A percentile compares a stretch with the other conserved stretches of the same genome.
Evolutionary conservation across 2,329 filamentous ascomycete genomes (phyloP).

Genomic region (Clonostachys sp.): DNA sequence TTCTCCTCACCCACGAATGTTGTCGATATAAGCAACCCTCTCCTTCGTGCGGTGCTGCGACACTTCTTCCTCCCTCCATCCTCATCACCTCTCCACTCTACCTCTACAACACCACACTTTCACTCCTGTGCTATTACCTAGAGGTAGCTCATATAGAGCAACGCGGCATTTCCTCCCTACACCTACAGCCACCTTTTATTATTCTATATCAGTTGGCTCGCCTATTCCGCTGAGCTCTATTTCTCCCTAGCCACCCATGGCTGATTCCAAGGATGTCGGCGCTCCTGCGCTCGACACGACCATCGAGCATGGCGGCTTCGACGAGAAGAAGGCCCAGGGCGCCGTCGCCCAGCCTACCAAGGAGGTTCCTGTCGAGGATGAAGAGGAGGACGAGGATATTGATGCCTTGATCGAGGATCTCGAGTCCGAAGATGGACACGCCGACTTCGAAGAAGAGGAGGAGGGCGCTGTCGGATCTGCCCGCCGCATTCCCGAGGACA

Average conservation of each 20-base stretch:
- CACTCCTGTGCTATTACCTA: background rate
- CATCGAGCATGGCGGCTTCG: conserved; percentile 61
- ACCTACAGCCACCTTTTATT: no score
- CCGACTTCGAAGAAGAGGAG: conserved; percentile 58
- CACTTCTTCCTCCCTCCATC: conserved; percentile 15
- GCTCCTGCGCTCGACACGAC: conserved; percentile 58
- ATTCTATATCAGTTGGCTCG: no score
- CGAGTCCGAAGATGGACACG: conserved; percentile 73
- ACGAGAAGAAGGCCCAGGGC: conserved; percentile 51
- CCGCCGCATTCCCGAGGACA: conserved; percentile 64
- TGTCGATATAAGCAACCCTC: conserved; percentile 35
- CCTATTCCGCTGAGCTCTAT: no score
- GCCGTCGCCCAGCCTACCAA: conserved; percentile 21
- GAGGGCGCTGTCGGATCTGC: conserved; percentile 44
- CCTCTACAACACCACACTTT: conserved; percentile 1
- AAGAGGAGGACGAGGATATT: conserved; percentile 74
- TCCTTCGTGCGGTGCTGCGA: conserved; percentile 42
- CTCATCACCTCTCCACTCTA: conserved; percentile 14
- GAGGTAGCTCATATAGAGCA: background rate
- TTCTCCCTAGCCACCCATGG: conserved; percentile 31
- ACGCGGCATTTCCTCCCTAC: no score
- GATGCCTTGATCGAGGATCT: conserved; percentile 84
- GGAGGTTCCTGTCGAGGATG: conserved; percentile 55
- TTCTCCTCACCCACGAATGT: conserved; percentile 45
- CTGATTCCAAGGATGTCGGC: conserved; percentile 46